Base-by-base conservation (phyloP, 2,329 filamentous ascomycete genomes). In the Talaromyces sp. region DNA sequence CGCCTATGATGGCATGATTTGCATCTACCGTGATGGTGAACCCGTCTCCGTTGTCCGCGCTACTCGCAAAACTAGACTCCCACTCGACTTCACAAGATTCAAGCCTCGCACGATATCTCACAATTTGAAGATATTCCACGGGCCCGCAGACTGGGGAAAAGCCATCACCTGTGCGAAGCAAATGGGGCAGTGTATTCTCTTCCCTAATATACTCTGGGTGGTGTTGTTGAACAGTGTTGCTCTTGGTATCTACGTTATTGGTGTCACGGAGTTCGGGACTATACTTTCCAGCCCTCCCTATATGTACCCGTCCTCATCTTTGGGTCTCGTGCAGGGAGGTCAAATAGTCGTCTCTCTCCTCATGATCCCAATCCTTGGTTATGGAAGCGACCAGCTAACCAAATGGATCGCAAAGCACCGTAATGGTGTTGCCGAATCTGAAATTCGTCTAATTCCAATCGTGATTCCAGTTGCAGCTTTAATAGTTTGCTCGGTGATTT, bases 321-420 rank as follows among this genome's bases (percentile, higher is more conserved):
- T 55, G 4, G 55, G 55, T 11, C 52, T 52, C 14, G 55, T 57
- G 10, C 55, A 57, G 32, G 55, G 49, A 3, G 55, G 55, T 6
- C 55, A 57, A 16, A 24, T 57, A 3, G 55, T 52, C 7, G 30
- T 19, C 32, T 57, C 49, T 46, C 49, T 57, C 17, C 29, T 57
- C 10, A 52, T 57, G 27, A 46, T 57, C 1, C 55, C 55, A 0
- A 19, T 57, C 3, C 41, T 57, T 2, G 55, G 52, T 10, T 57
- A 57, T n/a, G 55, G 55, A 32, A 47, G 52, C 11, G 55, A 57
- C 9, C 10, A 52, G 2, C 24, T 52, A 19, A 55, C 52, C n/a
- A 42, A 35, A 5, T 8, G 9, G 4, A 37, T 57, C 11, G 52
- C 35, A 14, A 14, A 19, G 9, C 49, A 49, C 3, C 52, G 52